Percentiles rank a stretch among this genome's conserved stretches.
Evolutionary conservation across 495 filamentous ascomycete genomes (phyloP).

Genomic region (Aspergillus coremiiformis): DNA sequence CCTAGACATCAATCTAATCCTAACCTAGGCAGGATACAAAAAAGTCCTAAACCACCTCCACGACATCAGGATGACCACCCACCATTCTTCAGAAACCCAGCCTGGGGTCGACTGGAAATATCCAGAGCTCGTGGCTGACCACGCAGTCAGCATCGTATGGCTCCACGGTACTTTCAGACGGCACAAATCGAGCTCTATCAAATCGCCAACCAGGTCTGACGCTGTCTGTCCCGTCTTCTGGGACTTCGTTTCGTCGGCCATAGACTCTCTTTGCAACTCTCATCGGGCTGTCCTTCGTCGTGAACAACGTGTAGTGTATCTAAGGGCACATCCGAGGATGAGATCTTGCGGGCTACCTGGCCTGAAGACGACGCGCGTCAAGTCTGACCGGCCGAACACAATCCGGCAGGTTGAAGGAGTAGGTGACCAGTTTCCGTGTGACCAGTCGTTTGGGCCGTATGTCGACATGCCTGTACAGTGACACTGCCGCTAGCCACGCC

Average conservation of each 20-base stretch:
- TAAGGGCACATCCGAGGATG: constrained; percentile 40
- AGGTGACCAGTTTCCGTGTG: too few relatives aligned
- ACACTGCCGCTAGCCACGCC: too few relatives aligned
- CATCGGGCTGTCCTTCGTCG: constrained; percentile 48
- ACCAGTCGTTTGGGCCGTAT: too few relatives aligned
- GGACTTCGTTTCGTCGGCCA: too few relatives aligned
- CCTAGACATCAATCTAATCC: background rate
- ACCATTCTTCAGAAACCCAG: background rate
- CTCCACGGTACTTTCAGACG: too few relatives aligned
- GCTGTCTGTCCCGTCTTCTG: too few relatives aligned
- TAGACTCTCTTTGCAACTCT: too few relatives aligned
- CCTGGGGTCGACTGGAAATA: background rate
- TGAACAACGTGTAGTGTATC: constrained; percentile 44
- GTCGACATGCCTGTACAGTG: too few relatives aligned
- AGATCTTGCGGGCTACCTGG: constrained; percentile 44
- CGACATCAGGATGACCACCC: background rate
- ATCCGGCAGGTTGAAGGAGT: too few relatives aligned
- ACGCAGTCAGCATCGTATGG: background rate
- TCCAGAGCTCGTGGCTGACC: background rate
- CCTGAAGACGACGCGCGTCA: constrained; percentile 38
- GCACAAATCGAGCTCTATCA: background rate
- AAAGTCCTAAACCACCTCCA: background rate
- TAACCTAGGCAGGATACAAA: background rate
- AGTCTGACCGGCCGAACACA: too few relatives aligned
- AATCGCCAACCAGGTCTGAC: too few relatives aligned